Evolutionary conservation across 805 yeast species (phyloP), one percentile per base, ranked within the genome.

Genomic region (Monosporozyma servazzii): DNA sequence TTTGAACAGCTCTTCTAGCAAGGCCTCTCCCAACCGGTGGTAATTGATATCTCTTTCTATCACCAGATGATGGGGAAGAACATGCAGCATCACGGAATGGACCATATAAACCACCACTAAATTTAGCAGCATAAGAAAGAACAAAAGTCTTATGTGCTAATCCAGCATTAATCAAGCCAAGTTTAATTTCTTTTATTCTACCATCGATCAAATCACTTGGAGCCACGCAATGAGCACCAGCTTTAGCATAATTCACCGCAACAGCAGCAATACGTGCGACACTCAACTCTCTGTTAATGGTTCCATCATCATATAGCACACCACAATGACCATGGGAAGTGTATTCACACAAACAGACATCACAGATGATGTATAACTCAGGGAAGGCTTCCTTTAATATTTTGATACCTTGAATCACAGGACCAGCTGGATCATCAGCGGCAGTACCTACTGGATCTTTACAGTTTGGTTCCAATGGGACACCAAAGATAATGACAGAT

Each of bases 291-390:
- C 96, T 77, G 65, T 86, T 84, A 61, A 93, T 79, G 9, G 86
- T 64, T 7, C 98, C 97, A 65, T 89, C 97, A 51, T 86, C 95
- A 54, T 83, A 76, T 49, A 93, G 75, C 15, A 89, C 76, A 41
- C 99, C 99, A 71, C 99, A 93, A 68, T 93, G 99, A n/a, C 99
- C 99, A 63, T 93, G 98, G 51, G 84, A 78, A 8, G 99, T 93
- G 69, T 88, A 93, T 70, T 93, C 99, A 73, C 99, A 93, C 49
- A 93, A 72, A 69, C 99, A 93, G 25, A 91, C 97, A 65, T 93
- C 99, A 64, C 96, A 86, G 78, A 89, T 81, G 56, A 93, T 80
- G 67, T 83, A 91, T 53, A 93, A 75, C 27, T 80, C 84, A 4
- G 99, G 98, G 71, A 86, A 90, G 15, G 77, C 70, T 44, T 68